Base-by-base conservation (phyloP, 2,329 filamentous ascomycete genomes). In the Hymenoscyphus repandus region DNA sequence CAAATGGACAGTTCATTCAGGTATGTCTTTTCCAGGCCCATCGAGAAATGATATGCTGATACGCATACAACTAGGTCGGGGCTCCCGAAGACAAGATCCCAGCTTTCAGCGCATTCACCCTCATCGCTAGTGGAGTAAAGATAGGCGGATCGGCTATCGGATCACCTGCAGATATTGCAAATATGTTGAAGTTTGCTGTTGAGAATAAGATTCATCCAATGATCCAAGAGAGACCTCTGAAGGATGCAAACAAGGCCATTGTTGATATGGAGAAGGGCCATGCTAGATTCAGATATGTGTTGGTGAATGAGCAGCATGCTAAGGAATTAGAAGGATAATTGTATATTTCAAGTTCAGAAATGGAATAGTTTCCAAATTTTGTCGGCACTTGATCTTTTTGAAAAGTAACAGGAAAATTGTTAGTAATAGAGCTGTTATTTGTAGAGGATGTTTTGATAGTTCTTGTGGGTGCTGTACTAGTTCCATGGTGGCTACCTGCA, bases 1-100 rank as follows among this genome's bases (percentile, higher is more conserved):
- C 74, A 13, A 74, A 79, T 44, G 84, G 85, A 5, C 73, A 72
- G 12, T 82, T 86, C 58, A 75, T 86, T 50, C 81, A 86, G 66
- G 57, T 59, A 38, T 43, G 54, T 45, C 17, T 32, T 41, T 5
- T 12, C 18, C 18, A 18, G 6, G 12, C 13, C 13, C 22, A 9
- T 11, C 12, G 34, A 17, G 34, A 37, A 37, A 37, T 4, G 15
- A 4, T 13, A 5, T 37, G 15, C 34, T 37, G 6, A 31, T 11
- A 37, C 34, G 34, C 15, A 13, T 32, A 33, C 11, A 18, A 44
- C 20, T 17, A 54, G 54, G 61, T 89, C 44, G 85, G 84, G 27
- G 78, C 78, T 1, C 85, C 85, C 0, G 85, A 89, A 60, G 75
- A 77, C 50, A 66, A 67, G 68, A 72, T 66, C 67, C 80, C 79